A percentile compares a stretch with the other conserved stretches of the same genome.
Conservation (phyloP, 2,329 filamentous ascomycete species). For the Colletotrichum gigasporum region DNA sequence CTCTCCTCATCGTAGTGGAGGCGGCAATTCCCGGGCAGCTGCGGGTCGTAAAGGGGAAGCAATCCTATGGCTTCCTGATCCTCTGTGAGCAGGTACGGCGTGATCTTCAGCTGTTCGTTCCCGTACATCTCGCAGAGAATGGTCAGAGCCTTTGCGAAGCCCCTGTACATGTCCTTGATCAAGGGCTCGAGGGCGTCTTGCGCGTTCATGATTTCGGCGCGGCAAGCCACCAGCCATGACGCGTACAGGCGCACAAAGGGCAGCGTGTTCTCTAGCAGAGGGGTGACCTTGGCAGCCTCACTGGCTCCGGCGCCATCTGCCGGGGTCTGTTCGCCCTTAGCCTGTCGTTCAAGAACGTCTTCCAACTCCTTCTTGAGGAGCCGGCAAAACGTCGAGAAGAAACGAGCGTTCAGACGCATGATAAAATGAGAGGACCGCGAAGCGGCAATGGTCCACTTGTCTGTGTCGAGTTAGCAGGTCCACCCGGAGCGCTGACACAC, state of each 20-base stretch:
- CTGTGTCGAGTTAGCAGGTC: slow-evolving; percentile 38
- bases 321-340: slow-evolving; percentile 39
- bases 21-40: slow-evolving; percentile 50
- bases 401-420: slow-evolving; percentile 80
- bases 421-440: slow-evolving; percentile 70
- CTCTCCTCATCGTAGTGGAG: slow-evolving; percentile 46
- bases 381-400: slow-evolving; percentile 77
- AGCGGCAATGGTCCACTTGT: slow-evolving; percentile 54
- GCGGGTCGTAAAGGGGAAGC: slow-evolving; percentile 49
- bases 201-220: slow-evolving; percentile 56
- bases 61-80: slow-evolving; percentile 58
- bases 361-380: slow-evolving; percentile 76
- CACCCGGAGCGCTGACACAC: neutral
- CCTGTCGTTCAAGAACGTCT: slow-evolving; percentile 49
- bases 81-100: slow-evolving; percentile 61
- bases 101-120: slow-evolving; percentile 47
- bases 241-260: slow-evolving; percentile 63
- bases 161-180: slow-evolving; percentile 56
- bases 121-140: slow-evolving; percentile 58
- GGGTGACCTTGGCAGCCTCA: slow-evolving; percentile 43
- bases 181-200: slow-evolving; percentile 54
- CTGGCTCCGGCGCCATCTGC: slow-evolving; percentile 33
- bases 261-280: slow-evolving; percentile 53
- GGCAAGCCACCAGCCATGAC: slow-evolving; percentile 61
- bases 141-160: slow-evolving; percentile 56